These are phyloP conservation scores for Penicillium nucicola DNA, from an alignment of 495 filamentous ascomycete genomes.

Conservation along the genomic window DNA sequence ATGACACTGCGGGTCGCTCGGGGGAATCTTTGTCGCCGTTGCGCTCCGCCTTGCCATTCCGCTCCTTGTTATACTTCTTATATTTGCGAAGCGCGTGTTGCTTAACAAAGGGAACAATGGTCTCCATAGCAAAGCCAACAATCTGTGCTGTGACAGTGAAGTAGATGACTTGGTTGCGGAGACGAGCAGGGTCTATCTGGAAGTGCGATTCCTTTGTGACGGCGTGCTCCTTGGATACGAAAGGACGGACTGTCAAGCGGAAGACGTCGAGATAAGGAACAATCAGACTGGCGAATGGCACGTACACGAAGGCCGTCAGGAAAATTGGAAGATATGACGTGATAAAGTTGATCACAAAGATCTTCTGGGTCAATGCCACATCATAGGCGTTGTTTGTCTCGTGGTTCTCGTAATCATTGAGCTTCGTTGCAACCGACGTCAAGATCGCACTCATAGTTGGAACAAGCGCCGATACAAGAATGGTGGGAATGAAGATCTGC, in stretches of 20 bases:
- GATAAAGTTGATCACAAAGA: conserved; percentile 96
- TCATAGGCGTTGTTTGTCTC: conserved; percentile 79
- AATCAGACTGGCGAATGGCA: conserved; percentile 84
- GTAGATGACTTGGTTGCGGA: conserved; percentile 93
- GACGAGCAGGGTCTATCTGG: conserved; percentile 76
- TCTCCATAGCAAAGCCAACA: conserved; percentile 82
- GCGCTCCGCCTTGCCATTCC: conserved; percentile 21
- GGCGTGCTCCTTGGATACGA: conserved; percentile 68
- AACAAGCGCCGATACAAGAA: conserved; percentile 74
- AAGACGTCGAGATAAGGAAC: conserved; percentile 91
- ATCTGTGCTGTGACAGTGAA: conserved; percentile 95
- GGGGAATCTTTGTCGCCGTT: conserved; percentile 26
- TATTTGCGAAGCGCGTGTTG: conserved; percentile 69
- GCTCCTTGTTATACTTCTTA: conserved; percentile 52
- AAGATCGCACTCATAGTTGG: conserved; percentile 77
- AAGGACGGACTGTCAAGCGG: conserved; percentile 68
- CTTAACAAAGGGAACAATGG: conserved; percentile 81
- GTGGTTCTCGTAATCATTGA: conserved; percentile 91
- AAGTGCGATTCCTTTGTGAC: conserved; percentile 59
- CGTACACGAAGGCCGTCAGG: conserved; percentile 93
- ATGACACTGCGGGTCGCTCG: conserved; percentile 19
- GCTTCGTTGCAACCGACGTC: conserved; percentile 68
- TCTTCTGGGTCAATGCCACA: conserved; percentile 77
- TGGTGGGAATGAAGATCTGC: conserved; percentile 84
- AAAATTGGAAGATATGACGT: conserved; percentile 92